Conservation (phyloP, 108 stramenopile genomes). For the Cyclostephanos tholiformis region DNA sequence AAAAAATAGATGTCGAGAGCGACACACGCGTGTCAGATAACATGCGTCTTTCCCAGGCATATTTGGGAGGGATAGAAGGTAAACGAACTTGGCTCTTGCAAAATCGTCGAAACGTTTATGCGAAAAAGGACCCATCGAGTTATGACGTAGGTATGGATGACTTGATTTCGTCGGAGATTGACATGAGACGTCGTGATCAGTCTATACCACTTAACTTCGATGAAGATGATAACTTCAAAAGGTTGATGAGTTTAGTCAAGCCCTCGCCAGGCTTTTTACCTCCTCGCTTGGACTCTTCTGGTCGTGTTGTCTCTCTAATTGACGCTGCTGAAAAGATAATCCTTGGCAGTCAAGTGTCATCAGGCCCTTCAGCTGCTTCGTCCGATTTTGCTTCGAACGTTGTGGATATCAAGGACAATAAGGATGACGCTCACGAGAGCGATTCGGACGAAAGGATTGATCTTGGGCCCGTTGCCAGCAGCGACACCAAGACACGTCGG, state of each 20-base stretch:
- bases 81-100: conserved; percentile 26
- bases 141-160: conserved; percentile 14
- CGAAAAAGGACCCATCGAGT: background rate
- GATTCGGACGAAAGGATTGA: background rate
- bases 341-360: background rate
- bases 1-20: conserved; percentile 9
- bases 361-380: background rate
- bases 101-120: background rate
- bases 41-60: conserved; percentile 22
- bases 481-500: background rate
- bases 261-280: conserved; percentile 2
- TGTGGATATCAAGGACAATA: background rate
- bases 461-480: background rate
- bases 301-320: background rate
- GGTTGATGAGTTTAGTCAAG: conserved; percentile 23
- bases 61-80: conserved; percentile 42
- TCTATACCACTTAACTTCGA: conserved; percentile 12
- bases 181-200: conserved; percentile 22
- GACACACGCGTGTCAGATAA: conserved; percentile 19
- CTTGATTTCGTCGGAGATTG: conserved; percentile 25
- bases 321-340: background rate
- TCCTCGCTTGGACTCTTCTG: background rate
- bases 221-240: conserved; percentile 19
- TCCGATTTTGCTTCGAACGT: background rate
- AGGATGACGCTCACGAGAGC: background rate